Base-by-base conservation (phyloP, 1,284 basidiomycete genomes). In the Apiotrichum laibachii region DNA sequence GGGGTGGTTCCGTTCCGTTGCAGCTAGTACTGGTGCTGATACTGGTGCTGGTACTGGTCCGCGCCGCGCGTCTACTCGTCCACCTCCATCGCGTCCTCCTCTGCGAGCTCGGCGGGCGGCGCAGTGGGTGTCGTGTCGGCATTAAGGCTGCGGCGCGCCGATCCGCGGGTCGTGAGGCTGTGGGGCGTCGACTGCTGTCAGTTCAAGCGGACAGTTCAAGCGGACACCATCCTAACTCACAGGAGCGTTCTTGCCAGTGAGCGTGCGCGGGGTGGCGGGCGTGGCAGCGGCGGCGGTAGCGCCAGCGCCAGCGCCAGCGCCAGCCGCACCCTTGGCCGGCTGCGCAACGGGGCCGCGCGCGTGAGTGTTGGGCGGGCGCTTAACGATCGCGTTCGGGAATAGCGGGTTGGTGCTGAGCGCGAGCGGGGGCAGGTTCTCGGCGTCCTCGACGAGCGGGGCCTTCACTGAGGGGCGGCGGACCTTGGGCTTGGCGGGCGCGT, bases 331-430 rank as follows among this genome's bases (percentile, higher is more conserved):
- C 48, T 55, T 52, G 26, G 53, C 21, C 4, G 35, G 34, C 45
- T 51, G 49, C 19, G 51, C 22, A 10, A 50, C 48, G 8, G 65
- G 53, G 1, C 54, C 58, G 49, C 74, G 72, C 16, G 73, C 63
- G 49, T 77, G 72, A 11, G 72, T 69, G 54, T 71, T 72, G 10
- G 72, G 57, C 15, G 73, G 70, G 50, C 68, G 67, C 57, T 71
- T 73, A 49, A 76, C 67, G 13, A 73, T 67, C 1, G 72, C 72
- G 53, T 71, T 71, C n/a, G 73, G 73, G 52, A 71, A 76, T 37
- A 69, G 59, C 18, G 75, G 73, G 62, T 76, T 77, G 16, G 71
- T 76, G 10, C 71, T 72, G 5, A 59, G 61, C 48, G 60, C 64
- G 8, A 77, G 58, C 2, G 75, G 70, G 7, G 75, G 73, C 1